phyloP scores from a whole-genome alignment of 805 yeast genomes.

The Saccharomyces jurei region DNA sequence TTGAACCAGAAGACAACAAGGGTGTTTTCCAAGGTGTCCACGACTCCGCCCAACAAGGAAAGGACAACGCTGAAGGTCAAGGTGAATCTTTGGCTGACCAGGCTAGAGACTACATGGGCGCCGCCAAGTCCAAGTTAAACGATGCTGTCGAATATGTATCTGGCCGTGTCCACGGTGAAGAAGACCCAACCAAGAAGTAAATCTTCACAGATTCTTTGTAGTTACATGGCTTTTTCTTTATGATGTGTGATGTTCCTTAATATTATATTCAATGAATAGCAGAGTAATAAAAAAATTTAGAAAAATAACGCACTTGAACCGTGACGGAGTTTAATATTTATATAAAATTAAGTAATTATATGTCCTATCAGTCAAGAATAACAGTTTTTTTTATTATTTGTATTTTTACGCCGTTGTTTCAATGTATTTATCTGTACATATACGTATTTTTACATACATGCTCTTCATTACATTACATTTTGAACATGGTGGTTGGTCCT shows the following conservation, averaged over 20 bases:
- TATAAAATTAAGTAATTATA: neutral
- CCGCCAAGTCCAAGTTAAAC: conserved; percentile 45
- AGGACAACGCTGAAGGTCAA: conserved; percentile 37
- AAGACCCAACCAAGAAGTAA: conserved; percentile 10
- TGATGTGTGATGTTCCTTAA: neutral
- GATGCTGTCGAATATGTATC: conserved; percentile 41
- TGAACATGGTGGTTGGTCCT: neutral
- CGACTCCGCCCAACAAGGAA: conserved; percentile 52
- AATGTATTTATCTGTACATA: neutral
- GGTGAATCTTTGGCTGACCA: conserved; percentile 43
- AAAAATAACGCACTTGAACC: neutral
- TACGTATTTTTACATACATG: neutral
- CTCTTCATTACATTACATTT: neutral
- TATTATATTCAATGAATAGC: neutral
- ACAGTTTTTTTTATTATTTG: neutral
- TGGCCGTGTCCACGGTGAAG: conserved; percentile 47
- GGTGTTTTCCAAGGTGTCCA: conserved; percentile 59
- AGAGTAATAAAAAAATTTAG: neutral
- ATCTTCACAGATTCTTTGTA: neutral
- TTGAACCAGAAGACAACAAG: conserved; percentile 61
- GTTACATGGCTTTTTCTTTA: neutral
- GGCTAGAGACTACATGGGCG: conserved; percentile 50
- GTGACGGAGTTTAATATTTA: neutral
- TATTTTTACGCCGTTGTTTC: neutral
- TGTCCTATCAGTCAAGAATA: neutral